These are phyloP conservation scores for Cinchona pubescens DNA, from an alignment of 257 asterid genomes.

Conservation along the genomic window DNA sequence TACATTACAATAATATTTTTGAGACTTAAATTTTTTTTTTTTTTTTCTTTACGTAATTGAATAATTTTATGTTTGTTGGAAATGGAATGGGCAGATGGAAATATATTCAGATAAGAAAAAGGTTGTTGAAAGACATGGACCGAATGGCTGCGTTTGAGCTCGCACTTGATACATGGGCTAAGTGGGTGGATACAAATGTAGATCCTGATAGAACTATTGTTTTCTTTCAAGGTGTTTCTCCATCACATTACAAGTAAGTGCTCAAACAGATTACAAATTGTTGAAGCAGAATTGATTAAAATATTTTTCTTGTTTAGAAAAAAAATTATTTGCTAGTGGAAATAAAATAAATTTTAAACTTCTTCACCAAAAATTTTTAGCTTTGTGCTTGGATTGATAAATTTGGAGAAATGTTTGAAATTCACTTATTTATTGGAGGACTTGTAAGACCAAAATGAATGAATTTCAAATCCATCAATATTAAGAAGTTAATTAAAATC, in stretches of 20 bases:
- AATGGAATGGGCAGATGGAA: conserved; percentile 53
- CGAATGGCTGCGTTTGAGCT: conserved; percentile 23
- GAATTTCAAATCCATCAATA: too few species aligned
- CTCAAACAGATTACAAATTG: background rate
- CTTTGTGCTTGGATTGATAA: too few species aligned
- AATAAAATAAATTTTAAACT: too few species aligned
- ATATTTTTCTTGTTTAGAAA: background rate
- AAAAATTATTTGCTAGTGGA: too few species aligned
- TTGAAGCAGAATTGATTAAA: background rate
- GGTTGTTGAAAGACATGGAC: conserved; percentile 16
- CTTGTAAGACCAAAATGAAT: too few species aligned
- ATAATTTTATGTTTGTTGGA: background rate
- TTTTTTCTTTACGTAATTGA: background rate
- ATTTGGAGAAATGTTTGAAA: too few species aligned
- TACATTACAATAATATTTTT: background rate
- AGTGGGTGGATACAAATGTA: conserved; percentile 25
- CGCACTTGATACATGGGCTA: conserved; percentile 26
- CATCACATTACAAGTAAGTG: conserved; percentile 27
- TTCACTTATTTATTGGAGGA: too few species aligned
- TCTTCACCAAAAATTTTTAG: too few species aligned
- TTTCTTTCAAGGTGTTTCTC: conserved; percentile 29
- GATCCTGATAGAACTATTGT: conserved; percentile 22
- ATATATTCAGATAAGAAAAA: conserved; percentile 16
- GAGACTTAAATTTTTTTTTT: too few species aligned
- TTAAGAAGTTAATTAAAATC: too few species aligned